Base-by-base conservation (phyloP, 2,329 filamentous ascomycete species). In the Scedosporium aurantiacum region DNA sequence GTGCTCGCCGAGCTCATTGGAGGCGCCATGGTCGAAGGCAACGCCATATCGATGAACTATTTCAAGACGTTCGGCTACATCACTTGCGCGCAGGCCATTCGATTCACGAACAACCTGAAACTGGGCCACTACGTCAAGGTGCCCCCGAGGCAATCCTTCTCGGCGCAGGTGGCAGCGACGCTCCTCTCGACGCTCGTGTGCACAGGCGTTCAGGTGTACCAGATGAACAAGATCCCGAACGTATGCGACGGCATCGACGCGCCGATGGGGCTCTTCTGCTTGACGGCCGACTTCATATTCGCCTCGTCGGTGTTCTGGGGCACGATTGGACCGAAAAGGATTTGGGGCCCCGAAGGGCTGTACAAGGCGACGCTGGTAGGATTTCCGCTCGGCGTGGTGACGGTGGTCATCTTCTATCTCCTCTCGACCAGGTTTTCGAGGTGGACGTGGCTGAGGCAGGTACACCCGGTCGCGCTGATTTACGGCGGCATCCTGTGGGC, bases 41-140 rank as follows among this genome's bases (percentile, higher is more conserved):
- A 81, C 60, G 78, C 78, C 0, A 66, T 80, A 60, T 78, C 76
- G 58, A 81, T 81, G 76, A 81, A 80, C 70, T 80, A 76, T 65
- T 81, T 82, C 74, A 82, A 81, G 72, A 77, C 75, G 0, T 80
- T 79, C 63, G 77, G 78, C 54, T 78, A 78, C 59, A 75, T 79
- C 14, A 79, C 77, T 1, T 79, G 77, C 59, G 76, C 78, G 0
- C 78, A 81, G 63, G 78, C 79, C n/a, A 71, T 82, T 23, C 74
- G 74, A 68, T 82, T 82, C 67, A 76, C 72, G 62, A 76, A 76
- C 64, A 78, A 77, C 64, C 68, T 78, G 41, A 79, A 79, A 68
- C 75, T 79, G 14, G 78, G 77, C 7, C 78, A 79, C 64, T 84
- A 84, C 69, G 77, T 82, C 72, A 84, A 84, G 72, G 83, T 86